Evolutionary conservation across 331 rosid genomes (phyloP), one percentile per base, ranked within the genome.

Genomic region (Cydonia oblonga): DNA sequence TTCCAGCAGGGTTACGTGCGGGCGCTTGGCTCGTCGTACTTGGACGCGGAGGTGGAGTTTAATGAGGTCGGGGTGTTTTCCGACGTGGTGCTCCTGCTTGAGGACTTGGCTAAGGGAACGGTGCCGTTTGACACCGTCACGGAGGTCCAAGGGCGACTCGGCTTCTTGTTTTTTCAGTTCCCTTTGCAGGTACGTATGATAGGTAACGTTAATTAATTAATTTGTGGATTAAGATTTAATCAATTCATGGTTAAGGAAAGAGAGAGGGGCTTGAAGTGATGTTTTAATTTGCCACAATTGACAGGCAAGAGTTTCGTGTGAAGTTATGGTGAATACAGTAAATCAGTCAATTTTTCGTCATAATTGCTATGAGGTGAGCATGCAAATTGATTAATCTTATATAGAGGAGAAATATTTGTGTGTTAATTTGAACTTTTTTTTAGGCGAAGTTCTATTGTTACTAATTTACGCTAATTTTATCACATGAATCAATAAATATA

Each of bases 41-140:
- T 88, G 82, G 89, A 90, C 4, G 95, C 96, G 61, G 88, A 79
- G 75, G 80, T 80, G 81, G 95, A 85, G 11, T 84, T 90, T 46
- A 24, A 40, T 1, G 97, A 87, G 9, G 80, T 90, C 25, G 77
- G 74, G 7, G 73, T 90, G 13, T 58, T 88, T 13, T 84, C 91
- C 13, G 95, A 90, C 75, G 84, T 88, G 68, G 77, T 90, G 66
- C 58, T 72, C 53, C 66, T 90, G 65, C 85, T 90, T 25, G 87
- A 86, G 83, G 96, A 90, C 81, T 57, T 90, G 58, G 87, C 86
- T 0, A 90, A 66, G 80, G 96, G 96, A 8, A 20, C 51, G 23
- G 83, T 90, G 10, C 90, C 88, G 40, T 88, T 90, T 64, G 83
- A 85, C 44, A 86, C 95, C 0, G 69, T 81, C 40, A 83, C 88